Conservation (phyloP, 2,329 filamentous ascomycete genomes). For the Arthrobotrys sphaeroides region DNA sequence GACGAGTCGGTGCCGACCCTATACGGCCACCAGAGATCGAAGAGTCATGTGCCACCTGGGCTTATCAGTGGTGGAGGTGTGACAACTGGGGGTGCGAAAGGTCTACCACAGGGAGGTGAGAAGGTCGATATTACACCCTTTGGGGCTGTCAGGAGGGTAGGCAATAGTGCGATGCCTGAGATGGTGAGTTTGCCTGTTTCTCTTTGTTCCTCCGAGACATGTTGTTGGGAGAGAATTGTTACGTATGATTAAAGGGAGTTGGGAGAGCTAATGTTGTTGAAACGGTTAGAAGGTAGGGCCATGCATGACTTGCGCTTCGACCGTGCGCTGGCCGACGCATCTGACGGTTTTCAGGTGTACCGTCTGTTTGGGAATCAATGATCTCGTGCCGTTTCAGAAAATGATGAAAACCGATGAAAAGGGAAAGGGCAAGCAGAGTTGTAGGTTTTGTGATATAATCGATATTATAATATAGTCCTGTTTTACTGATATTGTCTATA, state of each 20-base stretch:
- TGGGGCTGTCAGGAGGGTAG: slow-evolving; percentile 61
- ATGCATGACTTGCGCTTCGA: slow-evolving; percentile 86
- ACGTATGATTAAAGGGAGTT: background rate
- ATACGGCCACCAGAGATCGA: slow-evolving; percentile 52
- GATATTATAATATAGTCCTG: slow-evolving; percentile 54
- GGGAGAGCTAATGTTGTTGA: slow-evolving; percentile 3
- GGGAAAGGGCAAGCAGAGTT: slow-evolving; percentile 55
- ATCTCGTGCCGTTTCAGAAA: slow-evolving; percentile 67
- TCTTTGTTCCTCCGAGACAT: background rate
- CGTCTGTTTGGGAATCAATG: slow-evolving; percentile 85
- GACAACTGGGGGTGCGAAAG: background rate
- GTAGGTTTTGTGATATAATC: slow-evolving; percentile 31
- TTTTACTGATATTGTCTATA: slow-evolving; percentile 54
- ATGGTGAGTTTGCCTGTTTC: slow-evolving; percentile 68
- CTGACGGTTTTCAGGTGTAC: slow-evolving; percentile 81
- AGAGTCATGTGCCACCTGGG: slow-evolving; percentile 41
- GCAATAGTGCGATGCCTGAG: slow-evolving; percentile 59
- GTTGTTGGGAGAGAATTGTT: background rate
- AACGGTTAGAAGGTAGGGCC: slow-evolving; percentile 67
- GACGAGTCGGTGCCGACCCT: slow-evolving; percentile 35
- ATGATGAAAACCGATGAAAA: slow-evolving; percentile 56
- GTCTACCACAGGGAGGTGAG: slow-evolving; percentile 56
- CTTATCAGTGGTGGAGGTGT: background rate
- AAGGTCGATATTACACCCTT: slow-evolving; percentile 59
- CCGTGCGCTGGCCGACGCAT: slow-evolving; percentile 79